phyloP scores from a whole-genome alignment of 2,329 filamentous ascomycete genomes.

The Pseudogymnoascus verrucosus region DNA sequence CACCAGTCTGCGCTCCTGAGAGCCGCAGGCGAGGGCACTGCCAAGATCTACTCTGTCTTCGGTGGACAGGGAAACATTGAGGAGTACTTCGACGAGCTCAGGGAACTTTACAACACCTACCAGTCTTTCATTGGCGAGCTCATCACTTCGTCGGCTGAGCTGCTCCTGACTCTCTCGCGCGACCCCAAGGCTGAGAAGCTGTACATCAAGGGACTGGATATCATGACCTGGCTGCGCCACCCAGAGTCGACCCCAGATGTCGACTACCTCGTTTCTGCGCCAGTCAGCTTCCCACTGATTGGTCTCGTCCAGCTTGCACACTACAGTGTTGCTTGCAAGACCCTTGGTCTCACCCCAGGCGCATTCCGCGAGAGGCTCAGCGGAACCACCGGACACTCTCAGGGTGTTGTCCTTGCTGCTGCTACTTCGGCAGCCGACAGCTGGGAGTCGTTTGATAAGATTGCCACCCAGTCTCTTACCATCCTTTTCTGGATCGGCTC shows the following conservation, averaged over 20 bases:
- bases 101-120: constrained; percentile 86
- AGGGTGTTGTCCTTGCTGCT: constrained; percentile 89
- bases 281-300: constrained; percentile 92
- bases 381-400: constrained; percentile 91
- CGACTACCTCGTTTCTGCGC: constrained; percentile 89
- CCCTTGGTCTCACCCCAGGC: constrained; percentile 81
- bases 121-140: constrained; percentile 83
- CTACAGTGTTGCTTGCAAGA: constrained; percentile 89
- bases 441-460: constrained; percentile 85
- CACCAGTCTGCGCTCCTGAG: constrained; percentile 91
- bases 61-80: constrained; percentile 98
- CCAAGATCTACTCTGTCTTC: constrained; percentile 87
- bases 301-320: constrained; percentile 93
- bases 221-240: constrained; percentile 87
- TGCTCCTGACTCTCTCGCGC: constrained; percentile 76
- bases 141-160: constrained; percentile 70
- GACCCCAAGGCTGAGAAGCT: constrained; percentile 87
- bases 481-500: constrained; percentile 98
- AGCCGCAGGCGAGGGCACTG: constrained; percentile 74
- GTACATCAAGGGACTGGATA: constrained; percentile 92
- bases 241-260: constrained; percentile 84
- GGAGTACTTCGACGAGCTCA: constrained; percentile 97
- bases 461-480: constrained; percentile 71
- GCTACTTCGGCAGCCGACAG: constrained; percentile 83
- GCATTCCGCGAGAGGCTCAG: constrained; percentile 76